Base-by-base conservation (phyloP, 768 basidiomycete species). In the Wakefieldia striispora region DNA sequence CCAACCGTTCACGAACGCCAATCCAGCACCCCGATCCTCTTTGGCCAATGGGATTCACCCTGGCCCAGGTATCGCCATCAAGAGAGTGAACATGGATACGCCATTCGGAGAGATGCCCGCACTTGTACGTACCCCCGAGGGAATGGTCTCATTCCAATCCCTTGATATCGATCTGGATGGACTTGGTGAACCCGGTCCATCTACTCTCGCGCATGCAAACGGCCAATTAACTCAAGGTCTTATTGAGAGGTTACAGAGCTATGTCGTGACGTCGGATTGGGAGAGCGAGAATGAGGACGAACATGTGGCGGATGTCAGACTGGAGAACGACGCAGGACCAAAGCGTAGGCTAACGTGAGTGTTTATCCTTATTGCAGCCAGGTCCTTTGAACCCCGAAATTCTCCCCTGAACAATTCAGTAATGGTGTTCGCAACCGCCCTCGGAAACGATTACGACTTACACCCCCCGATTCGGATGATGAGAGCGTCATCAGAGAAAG, bases 61-160 rank as follows among this genome's bases (percentile, higher is more conserved):
- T 24, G 7, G 43, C 3, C 43, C 49, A 1, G 49, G 53, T 11
- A 39, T 50, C 12, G 20, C 48, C 36, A 9, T 55, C 29, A 64
- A 40, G 46, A 64, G 46, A 21, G 49, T 41, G 35, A 42, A 36
- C 72, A 38, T 69, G 45, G 76, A 82, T 57, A 62, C 74, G 0
- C 69, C 77, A 3, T 91, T 92, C 55, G 69, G 73, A 4, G 89
- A 93, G 33, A 76, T 76, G 39, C 79, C 80, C 5, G 88, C 88
- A 0, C 77, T 92, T 13, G 62, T 79, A 12, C 84, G 91, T 16
- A 87, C 88, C 0, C 72, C 81, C 0, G 76, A 82, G 50, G 83
- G 83, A n/a, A 95, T 95, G 91, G 63, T 74, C 3, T 56, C 72
- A 45, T 91, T 92, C 57, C 65, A 65, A 23, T 72, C 80, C 42